phyloP scores from a whole-genome alignment of 1,284 basidiomycete species.

The Afroboletus lepidellus region DNA sequence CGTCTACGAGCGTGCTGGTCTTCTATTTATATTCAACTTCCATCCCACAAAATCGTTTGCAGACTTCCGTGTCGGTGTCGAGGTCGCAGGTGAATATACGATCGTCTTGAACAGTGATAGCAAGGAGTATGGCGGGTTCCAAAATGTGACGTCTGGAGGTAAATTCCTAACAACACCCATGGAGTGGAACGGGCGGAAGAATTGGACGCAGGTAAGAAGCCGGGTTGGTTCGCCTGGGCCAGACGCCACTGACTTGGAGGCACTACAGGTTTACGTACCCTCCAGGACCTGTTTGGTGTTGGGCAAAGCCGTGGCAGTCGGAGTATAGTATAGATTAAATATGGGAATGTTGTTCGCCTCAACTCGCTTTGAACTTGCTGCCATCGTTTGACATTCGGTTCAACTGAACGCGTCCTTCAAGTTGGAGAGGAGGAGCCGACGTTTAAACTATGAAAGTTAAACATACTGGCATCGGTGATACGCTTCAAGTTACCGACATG shows the following conservation, averaged over 20 bases:
- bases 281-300: slow-evolving; percentile 74
- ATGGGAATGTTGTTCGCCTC: background rate
- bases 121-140: slow-evolving; percentile 86
- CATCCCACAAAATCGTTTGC: slow-evolving; percentile 85
- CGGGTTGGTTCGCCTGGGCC: background rate
- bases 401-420: background rate
- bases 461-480: background rate
- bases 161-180: slow-evolving; percentile 81
- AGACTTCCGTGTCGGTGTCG: slow-evolving; percentile 92
- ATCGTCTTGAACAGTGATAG: slow-evolving; percentile 86
- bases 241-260: slow-evolving; percentile 9
- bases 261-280: slow-evolving; percentile 74
- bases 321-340: background rate
- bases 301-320: slow-evolving; percentile 39
- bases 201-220: slow-evolving; percentile 76
- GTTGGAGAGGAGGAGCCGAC: no score
- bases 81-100: slow-evolving; percentile 83
- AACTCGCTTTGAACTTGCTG: background rate
- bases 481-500: background rate
- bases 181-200: slow-evolving; percentile 90
- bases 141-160: slow-evolving; percentile 66
- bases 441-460: slow-evolving; percentile 25
- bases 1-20: slow-evolving; percentile 88
- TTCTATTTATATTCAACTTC: slow-evolving; percentile 98
- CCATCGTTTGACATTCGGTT: background rate